These are phyloP conservation scores for Lablab purpureus DNA, from an alignment of 306 rosid species.

Conservation along the genomic window DNA sequence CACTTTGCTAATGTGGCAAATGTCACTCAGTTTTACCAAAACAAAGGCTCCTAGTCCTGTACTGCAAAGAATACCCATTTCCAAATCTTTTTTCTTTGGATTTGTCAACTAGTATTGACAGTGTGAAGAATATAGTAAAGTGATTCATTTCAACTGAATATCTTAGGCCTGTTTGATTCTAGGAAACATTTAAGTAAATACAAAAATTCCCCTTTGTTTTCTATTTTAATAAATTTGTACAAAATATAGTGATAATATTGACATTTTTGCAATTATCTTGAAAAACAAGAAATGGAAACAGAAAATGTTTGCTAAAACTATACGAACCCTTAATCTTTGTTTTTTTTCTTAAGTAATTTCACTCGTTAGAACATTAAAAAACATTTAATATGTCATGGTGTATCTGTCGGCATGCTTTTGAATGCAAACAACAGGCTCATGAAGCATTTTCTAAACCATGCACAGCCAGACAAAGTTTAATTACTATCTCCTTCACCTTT, in stretches of 20 bases:
- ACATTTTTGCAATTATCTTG: background rate
- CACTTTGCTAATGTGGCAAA: no score
- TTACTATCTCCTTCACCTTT: background rate
- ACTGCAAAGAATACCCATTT: constrained; percentile 18
- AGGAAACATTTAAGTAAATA: background rate
- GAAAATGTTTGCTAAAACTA: background rate
- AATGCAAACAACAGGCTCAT: background rate
- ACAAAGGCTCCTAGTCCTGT: background rate
- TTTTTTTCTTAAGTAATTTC: constrained; percentile 16
- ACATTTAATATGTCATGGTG: background rate
- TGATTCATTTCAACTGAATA: background rate
- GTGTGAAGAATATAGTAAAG: background rate
- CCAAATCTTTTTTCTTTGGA: background rate
- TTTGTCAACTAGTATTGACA: background rate
- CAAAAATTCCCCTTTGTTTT: background rate
- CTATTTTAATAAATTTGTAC: background rate
- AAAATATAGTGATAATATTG: background rate
- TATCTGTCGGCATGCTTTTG: constrained; percentile 23
- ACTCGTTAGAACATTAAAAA: background rate
- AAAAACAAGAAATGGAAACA: background rate
- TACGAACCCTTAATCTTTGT: background rate
- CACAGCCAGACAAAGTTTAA: background rate
- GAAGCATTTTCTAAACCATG: background rate
- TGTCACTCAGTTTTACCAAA: no score
- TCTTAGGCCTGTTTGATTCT: background rate